These are phyloP conservation scores for Phtheirospermum japonicum DNA, from an alignment of 257 asterid species.

Conservation along the genomic window DNA sequence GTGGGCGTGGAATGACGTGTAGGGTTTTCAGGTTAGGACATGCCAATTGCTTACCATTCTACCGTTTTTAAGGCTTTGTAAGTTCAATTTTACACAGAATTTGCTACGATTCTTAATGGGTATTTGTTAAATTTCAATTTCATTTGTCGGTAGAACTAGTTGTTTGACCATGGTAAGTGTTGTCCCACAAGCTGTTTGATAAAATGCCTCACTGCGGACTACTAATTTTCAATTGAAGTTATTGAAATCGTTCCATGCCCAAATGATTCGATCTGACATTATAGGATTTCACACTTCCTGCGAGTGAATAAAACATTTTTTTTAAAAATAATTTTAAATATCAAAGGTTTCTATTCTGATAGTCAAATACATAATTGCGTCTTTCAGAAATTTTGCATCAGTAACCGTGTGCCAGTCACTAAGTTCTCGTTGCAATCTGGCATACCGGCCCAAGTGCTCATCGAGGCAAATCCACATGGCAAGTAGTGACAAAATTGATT, in stretches of 20 bases:
- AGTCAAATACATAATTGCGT: neutral
- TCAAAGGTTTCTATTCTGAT: no score
- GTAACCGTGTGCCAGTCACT: slow-evolving; percentile 27
- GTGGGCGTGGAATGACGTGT: slow-evolving; percentile 23
- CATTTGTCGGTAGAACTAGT: neutral
- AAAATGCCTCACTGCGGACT: slow-evolving; percentile 24
- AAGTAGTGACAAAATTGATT: slow-evolving; percentile 34
- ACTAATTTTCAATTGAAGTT: neutral
- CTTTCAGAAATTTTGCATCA: slow-evolving; percentile 40
- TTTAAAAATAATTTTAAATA: no score
- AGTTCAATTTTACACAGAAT: slow-evolving; percentile 28
- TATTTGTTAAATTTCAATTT: neutral
- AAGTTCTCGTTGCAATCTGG: slow-evolving; percentile 31
- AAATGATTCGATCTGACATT: neutral
- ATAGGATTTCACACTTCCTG: no score
- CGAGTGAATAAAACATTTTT: no score
- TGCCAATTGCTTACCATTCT: slow-evolving; percentile 46
- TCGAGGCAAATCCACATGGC: slow-evolving; percentile 66
- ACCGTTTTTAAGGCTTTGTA: slow-evolving; percentile 44
- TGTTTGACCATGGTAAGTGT: neutral
- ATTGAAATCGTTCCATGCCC: slow-evolving; percentile 13
- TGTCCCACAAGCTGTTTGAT: slow-evolving; percentile 30
- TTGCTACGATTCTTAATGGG: neutral
- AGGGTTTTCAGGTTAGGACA: slow-evolving; percentile 35
- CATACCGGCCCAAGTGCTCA: slow-evolving; percentile 45